Evolutionary conservation across 2,329 filamentous ascomycete species (phyloP).

Genomic region (Xylariomycetidae sp.): DNA sequence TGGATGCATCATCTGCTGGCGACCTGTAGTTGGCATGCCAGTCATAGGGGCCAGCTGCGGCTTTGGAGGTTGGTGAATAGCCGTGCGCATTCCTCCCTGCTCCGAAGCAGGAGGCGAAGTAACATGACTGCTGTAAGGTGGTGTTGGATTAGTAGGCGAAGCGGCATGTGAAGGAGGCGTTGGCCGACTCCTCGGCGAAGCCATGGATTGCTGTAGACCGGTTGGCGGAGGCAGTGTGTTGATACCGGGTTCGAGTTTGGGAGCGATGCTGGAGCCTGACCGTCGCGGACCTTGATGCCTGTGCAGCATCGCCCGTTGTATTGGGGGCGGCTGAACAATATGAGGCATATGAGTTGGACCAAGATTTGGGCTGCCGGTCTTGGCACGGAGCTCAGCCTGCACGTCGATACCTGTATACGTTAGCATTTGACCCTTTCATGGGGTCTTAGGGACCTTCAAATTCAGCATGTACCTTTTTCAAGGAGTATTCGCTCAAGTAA

Average conservation of each 20-base stretch:
- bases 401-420: slow-evolving; percentile 77
- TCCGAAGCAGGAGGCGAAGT: slow-evolving; percentile 46
- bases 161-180: slow-evolving; percentile 74
- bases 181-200: slow-evolving; percentile 68
- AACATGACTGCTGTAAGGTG: slow-evolving; percentile 31
- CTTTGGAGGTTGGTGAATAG: slow-evolving; percentile 37
- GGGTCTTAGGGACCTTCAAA: too few relatives aligned
- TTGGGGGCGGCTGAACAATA: slow-evolving; percentile 67
- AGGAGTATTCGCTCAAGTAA: slow-evolving; percentile 90
- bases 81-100: slow-evolving; percentile 38
- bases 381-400: slow-evolving; percentile 88
- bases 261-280: slow-evolving; percentile 69
- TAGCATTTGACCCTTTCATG: too few relatives aligned
- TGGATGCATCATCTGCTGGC: slow-evolving; percentile 31
- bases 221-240: slow-evolving; percentile 41
- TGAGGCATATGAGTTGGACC: slow-evolving; percentile 64
- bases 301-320: slow-evolving; percentile 77
- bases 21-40: slow-evolving; percentile 29
- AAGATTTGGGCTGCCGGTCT: slow-evolving; percentile 81
- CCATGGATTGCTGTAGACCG: slow-evolving; percentile 49
- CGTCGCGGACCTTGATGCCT: slow-evolving; percentile 67
- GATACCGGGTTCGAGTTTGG: slow-evolving; percentile 60
- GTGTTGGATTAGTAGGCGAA: slow-evolving; percentile 49
- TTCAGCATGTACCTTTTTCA: slow-evolving; percentile 89
- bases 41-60: slow-evolving; percentile 30